Percentiles rank a stretch among this genome's conserved stretches.
These are phyloP conservation scores for Westerdykella ornata DNA, from an alignment of 2,329 filamentous ascomycete species.

Conservation along the genomic window DNA sequence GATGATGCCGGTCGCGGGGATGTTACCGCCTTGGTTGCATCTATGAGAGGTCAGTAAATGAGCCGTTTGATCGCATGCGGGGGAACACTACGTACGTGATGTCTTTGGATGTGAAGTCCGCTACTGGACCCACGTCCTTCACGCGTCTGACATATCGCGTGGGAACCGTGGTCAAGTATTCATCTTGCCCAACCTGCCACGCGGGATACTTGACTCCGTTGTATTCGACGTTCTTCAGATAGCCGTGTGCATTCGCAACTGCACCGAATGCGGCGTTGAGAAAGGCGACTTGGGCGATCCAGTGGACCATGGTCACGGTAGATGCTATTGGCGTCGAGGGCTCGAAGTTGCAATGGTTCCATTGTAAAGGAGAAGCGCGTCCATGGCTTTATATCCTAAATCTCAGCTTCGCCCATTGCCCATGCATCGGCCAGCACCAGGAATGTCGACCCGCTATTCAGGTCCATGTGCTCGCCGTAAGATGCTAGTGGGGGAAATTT, in stretches of 20 bases:
- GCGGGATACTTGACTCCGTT: conserved; percentile 12
- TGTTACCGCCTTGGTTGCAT: conserved; percentile 21
- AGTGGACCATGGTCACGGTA: conserved; percentile 19
- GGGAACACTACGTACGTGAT: conserved; percentile 16
- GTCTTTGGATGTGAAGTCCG: conserved; percentile 12
- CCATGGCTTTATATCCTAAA: too few species aligned
- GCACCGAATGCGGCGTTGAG: conserved; percentile 1
- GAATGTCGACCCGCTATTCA: too few species aligned
- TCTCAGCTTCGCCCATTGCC: too few species aligned
- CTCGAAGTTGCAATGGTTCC: too few species aligned
- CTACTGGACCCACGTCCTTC: conserved; percentile 14
- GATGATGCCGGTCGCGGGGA: conserved; percentile 14
- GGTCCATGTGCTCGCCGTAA: too few species aligned
- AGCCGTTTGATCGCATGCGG: too few species aligned
- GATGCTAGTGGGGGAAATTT: too few species aligned
- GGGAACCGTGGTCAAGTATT: conserved; percentile 13
- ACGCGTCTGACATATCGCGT: conserved; percentile 12
- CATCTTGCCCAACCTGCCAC: conserved; percentile 13
- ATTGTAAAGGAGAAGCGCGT: too few species aligned
- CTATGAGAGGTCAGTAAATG: neutral
- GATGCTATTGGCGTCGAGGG: too few species aligned
- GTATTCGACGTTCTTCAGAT: conserved; percentile 12
- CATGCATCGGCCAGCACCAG: too few species aligned
- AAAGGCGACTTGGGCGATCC: neutral
- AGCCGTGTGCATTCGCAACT: conserved; percentile 8